Evolutionary conservation across 257 asterid genomes (phyloP).

Genomic region (Catharanthus roseus): DNA sequence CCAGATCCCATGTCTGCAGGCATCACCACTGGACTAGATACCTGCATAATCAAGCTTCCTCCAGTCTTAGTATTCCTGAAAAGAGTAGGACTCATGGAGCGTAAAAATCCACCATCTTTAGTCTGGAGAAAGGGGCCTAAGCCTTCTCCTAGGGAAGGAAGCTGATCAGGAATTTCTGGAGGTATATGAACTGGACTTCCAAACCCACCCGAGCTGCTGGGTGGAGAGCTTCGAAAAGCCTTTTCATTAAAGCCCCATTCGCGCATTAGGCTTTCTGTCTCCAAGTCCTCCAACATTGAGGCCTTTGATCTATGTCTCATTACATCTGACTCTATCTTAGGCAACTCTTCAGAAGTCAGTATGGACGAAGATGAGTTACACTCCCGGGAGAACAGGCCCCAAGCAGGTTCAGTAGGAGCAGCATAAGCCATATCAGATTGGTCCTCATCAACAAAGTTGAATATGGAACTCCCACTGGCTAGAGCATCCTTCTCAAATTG

Average conservation of each 20-base stretch:
- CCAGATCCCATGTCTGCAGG: constrained; percentile 96
- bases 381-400: constrained; percentile 41
- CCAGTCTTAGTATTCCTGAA: constrained; percentile 58
- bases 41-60: constrained; percentile 91
- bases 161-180: constrained; percentile 47
- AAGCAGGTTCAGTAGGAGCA: constrained; percentile 35
- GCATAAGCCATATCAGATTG: constrained; percentile 23
- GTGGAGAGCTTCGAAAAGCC: constrained; percentile 65
- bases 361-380: constrained; percentile 23
- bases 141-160: constrained; percentile 80
- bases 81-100: constrained; percentile 79
- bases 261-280: constrained; percentile 80
- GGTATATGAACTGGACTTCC: constrained; percentile 57
- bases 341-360: constrained; percentile 28
- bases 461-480: constrained; percentile 57
- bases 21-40: constrained; percentile 81
- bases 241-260: constrained; percentile 75
- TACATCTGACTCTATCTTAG: constrained; percentile 38
- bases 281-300: constrained; percentile 68
- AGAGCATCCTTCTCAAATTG: constrained; percentile 87
- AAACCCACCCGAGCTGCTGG: constrained; percentile 44
- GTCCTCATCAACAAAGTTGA: constrained; percentile 47
- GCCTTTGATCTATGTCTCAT: constrained; percentile 45
- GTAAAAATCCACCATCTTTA: constrained; percentile 72
- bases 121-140: constrained; percentile 79